A percentile compares a stretch with the other conserved stretches of the same genome.
These are phyloP conservation scores for Xylaria sp. DNA, from an alignment of 2,329 filamentous ascomycete species.

Conservation along the genomic window DNA sequence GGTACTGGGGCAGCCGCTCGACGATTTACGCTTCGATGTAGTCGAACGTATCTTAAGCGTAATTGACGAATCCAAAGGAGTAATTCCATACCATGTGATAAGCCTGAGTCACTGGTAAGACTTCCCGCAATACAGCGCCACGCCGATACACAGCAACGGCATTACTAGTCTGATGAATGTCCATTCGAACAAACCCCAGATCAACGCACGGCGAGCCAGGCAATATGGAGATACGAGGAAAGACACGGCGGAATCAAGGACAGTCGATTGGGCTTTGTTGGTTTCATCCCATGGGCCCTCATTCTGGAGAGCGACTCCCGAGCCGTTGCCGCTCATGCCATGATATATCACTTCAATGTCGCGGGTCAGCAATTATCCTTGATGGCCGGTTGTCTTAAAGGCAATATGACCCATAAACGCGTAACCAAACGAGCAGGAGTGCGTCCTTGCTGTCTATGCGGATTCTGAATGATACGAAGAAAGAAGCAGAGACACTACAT, in stretches of 20 bases:
- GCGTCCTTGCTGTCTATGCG: no score
- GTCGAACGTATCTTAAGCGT: constrained; percentile 26
- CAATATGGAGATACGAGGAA: constrained; percentile 23
- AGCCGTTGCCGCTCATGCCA: constrained; percentile 7
- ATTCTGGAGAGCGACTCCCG: not conserved
- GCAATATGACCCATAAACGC: not conserved
- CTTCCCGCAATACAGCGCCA: constrained; percentile 18
- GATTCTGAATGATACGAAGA: no score
- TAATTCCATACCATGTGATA: not conserved
- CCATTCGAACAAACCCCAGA: constrained; percentile 21
- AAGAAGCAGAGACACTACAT: constrained; percentile 9
- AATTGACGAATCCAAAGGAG: not conserved
- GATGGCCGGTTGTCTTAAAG: not conserved
- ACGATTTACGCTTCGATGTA: constrained; percentile 29
- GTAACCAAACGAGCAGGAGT: no score
- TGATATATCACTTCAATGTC: constrained; percentile 20
- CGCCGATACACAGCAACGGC: constrained; percentile 17
- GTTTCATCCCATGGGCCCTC: constrained; percentile 21
- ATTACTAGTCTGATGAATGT: constrained; percentile 17
- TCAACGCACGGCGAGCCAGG: constrained; percentile 18
- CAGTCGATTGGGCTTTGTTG: not conserved
- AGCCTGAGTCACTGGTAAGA: not conserved
- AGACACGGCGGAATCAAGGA: not conserved
- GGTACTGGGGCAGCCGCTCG: constrained; percentile 28
- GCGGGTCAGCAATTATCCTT: not conserved